phyloP scores from a whole-genome alignment of 768 basidiomycete genomes.

The Multifurca ochricompacta region DNA sequence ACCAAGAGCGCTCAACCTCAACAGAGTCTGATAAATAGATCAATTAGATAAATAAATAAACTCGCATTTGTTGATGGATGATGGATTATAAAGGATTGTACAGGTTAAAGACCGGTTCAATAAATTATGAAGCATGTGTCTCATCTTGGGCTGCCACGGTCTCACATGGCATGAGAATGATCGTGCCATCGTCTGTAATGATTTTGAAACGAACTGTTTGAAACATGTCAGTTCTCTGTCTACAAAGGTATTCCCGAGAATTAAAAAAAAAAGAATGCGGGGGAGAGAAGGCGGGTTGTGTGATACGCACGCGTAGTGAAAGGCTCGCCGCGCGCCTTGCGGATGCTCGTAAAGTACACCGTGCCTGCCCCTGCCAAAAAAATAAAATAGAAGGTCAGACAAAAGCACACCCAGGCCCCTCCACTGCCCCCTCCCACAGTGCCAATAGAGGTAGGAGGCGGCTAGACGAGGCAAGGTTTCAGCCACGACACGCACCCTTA shows the following conservation, averaged over 20 bases:
- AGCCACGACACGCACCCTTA: conserved; percentile 46
- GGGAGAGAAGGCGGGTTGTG: background rate
- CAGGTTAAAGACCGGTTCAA: too few species aligned
- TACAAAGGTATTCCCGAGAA: too few species aligned
- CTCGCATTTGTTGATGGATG: too few species aligned
- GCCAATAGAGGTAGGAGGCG: too few species aligned
- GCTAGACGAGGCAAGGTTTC: too few species aligned
- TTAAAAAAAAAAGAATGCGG: background rate
- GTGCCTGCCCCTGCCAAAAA: conserved; percentile 53
- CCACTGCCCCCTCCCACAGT: too few species aligned
- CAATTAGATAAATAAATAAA: too few species aligned
- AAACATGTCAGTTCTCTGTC: background rate
- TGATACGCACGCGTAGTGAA: conserved; percentile 1
- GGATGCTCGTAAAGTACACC: conserved; percentile 76
- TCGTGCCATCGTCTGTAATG: conserved; percentile 8
- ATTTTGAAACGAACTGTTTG: conserved; percentile 14
- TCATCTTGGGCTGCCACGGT: background rate
- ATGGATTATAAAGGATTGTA: too few species aligned
- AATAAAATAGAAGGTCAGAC: background rate
- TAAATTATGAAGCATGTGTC: background rate
- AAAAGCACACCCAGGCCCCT: too few species aligned
- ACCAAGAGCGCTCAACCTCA: too few species aligned
- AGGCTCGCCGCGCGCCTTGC: conserved; percentile 25
- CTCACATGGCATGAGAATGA: conserved; percentile 5
- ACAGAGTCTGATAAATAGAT: too few species aligned